phyloP scores from a whole-genome alignment of 208 protist species.

The Crithidia mellificae region DNA sequence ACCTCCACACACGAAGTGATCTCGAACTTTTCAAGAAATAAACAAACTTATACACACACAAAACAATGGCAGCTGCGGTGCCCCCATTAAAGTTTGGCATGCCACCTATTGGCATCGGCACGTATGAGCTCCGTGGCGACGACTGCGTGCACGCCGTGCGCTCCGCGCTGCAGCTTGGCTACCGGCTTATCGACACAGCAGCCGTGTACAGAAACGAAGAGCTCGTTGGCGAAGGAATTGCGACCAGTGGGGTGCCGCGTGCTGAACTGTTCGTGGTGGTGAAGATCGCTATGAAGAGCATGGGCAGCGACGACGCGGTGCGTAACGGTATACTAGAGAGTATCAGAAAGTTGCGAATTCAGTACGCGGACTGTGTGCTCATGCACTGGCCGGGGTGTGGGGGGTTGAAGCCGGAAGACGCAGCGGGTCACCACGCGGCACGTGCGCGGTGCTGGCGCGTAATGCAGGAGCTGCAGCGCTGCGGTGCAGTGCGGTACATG shows the following conservation, averaged over 20 bases:
- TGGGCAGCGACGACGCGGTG: slow-evolving; percentile 42
- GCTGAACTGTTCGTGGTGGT: slow-evolving; percentile 71
- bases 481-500: slow-evolving; percentile 58
- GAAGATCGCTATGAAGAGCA: slow-evolving; percentile 75
- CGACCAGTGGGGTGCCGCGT: slow-evolving; percentile 58
- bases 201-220: slow-evolving; percentile 81
- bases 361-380: slow-evolving; percentile 74
- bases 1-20: too few species aligned
- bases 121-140: slow-evolving; percentile 76
- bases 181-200: slow-evolving; percentile 85
- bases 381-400: slow-evolving; percentile 87
- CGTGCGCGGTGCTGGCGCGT: slow-evolving; percentile 68
- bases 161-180: slow-evolving; percentile 61
- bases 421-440: slow-evolving; percentile 47
- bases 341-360: slow-evolving; percentile 59
- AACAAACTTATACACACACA: too few species aligned
- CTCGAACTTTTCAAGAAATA: too few species aligned
- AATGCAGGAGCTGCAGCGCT: slow-evolving; percentile 53
- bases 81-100: slow-evolving; percentile 23
- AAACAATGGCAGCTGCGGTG: not conserved
- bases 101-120: slow-evolving; percentile 77
- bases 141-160: slow-evolving; percentile 53
- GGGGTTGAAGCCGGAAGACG: slow-evolving; percentile 49
- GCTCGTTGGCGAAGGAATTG: slow-evolving; percentile 64
- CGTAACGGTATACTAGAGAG: slow-evolving; percentile 53